Conservation (phyloP, 768 basidiomycete genomes). For the Boletus pseudopeckii region DNA sequence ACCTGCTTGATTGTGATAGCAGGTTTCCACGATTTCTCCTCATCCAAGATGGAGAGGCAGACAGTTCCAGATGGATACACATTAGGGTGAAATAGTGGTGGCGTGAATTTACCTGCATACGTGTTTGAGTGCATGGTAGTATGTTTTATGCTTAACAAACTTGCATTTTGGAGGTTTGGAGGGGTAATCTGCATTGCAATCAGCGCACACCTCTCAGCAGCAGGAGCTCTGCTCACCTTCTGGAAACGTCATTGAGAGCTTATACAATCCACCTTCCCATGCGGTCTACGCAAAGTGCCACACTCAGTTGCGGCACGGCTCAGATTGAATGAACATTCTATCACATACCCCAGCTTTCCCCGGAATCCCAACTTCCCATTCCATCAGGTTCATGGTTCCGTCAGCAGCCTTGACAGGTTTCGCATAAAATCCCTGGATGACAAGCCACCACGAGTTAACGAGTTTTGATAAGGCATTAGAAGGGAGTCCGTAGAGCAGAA, state of each 20-base stretch:
- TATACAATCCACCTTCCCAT: slow-evolving; percentile 97
- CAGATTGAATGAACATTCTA: slow-evolving; percentile 1
- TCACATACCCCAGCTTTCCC: slow-evolving; percentile 79
- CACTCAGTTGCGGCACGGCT: slow-evolving; percentile 10
- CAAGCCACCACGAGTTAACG: slow-evolving; percentile 4
- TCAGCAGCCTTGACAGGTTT: slow-evolving; percentile 87
- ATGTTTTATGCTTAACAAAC: slow-evolving; percentile 23
- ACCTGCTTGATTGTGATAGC: slow-evolving; percentile 99
- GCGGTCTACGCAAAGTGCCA: slow-evolving; percentile 60
- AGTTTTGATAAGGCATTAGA: neutral
- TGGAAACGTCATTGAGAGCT: slow-evolving; percentile 91
- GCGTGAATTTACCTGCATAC: slow-evolving; percentile 86
- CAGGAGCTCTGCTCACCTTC: slow-evolving; percentile 61
- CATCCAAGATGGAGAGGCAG: slow-evolving; percentile 95
- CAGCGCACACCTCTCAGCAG: slow-evolving; percentile 1
- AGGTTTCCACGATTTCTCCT: slow-evolving; percentile 99
- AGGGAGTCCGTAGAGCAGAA: neutral
- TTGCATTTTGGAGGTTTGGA: slow-evolving; percentile 92
- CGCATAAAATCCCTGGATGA: slow-evolving; percentile 88
- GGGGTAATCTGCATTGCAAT: slow-evolving; percentile 68
- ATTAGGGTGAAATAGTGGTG: slow-evolving; percentile 95
- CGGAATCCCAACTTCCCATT: slow-evolving; percentile 99
- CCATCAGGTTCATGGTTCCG: slow-evolving; percentile 93
- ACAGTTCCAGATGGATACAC: slow-evolving; percentile 99
- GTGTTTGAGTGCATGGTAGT: slow-evolving; percentile 4